Base-by-base conservation (phyloP, 345 rosid genomes). In the Odontarrhena argentea region DNA sequence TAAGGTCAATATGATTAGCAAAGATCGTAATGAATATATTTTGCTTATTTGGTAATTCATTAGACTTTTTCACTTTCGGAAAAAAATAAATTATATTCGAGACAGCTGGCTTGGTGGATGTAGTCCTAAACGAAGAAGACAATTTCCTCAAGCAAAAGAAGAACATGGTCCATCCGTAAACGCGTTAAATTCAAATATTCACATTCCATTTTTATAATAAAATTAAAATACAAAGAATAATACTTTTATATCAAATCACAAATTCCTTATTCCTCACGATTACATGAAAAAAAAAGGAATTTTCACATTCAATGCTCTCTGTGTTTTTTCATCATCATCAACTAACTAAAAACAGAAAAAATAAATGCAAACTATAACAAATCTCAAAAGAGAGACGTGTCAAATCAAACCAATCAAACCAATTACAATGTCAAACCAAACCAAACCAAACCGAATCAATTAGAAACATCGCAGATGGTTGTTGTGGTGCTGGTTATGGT, bases 391-490 rank as follows among this genome's bases (percentile, higher is more conserved):
- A 53, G 40, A 69, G 3, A 14, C 48, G 54, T 45, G 15, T 54
- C 69, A 71, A 58, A 65, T 10, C 65, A 49, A 56, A 34, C 59
- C 26, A 64, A 50, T 44, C 50, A 42, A 70, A 25, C 63, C 56
- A 45, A 46, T 32, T 28, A 3, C 32, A 28, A 6, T 4, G 1
- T 18, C 22, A 18, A 18, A 18, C 22, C 22, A 18, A 18, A 18
- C 22, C 22, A 18, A 18, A 18, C 22, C 67, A 69, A 70, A 70
- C 37, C 63, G 15, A 63, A 46, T 18, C 28, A 55, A 1, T 73
- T 28, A 66, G 50, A 73, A 45, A 28, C 68, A 73, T 37, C 68
- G 36, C 3, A 59, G 73, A 73, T 69, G 73, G 35, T 61, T 65
- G 30, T 61, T 52, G 48, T 61, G 50, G 61, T 63, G 68, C 51